Evolutionary conservation across 768 basidiomycete genomes (phyloP).

Genomic region (Amanita jacksonii): DNA sequence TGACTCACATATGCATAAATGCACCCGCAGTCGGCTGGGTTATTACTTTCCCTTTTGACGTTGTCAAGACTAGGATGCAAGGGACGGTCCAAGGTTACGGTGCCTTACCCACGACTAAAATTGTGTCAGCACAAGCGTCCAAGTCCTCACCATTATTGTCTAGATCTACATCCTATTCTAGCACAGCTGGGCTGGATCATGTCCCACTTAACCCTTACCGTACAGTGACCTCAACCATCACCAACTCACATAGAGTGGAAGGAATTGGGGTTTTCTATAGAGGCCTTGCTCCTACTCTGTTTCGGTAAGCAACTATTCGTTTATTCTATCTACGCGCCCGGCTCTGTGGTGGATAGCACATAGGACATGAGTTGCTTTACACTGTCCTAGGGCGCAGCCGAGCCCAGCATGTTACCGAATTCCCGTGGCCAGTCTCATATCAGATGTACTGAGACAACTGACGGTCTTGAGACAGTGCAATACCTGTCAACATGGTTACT

Average conservation of each 20-base stretch:
- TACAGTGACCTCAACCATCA: conserved; percentile 47
- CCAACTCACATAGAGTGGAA: conserved; percentile 51
- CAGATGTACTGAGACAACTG: no score
- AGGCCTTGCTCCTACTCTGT: conserved; percentile 72
- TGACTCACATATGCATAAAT: background rate
- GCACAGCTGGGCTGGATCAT: no score
- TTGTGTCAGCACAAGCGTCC: no score
- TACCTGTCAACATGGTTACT: conserved; percentile 81
- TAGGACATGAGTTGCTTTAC: no score
- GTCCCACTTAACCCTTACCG: conserved; percentile 47
- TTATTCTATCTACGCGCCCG: background rate
- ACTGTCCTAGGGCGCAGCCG: no score
- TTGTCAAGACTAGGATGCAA: conserved; percentile 86
- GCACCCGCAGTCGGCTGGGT: conserved; percentile 52
- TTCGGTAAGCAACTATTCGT: conserved; percentile 42
- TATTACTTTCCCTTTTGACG: conserved; percentile 80
- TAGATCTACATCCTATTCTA: no score
- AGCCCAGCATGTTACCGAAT: no score
- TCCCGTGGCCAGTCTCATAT: no score
- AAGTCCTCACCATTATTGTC: background rate
- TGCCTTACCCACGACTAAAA: no score
- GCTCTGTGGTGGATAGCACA: background rate
- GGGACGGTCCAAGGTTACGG: conserved; percentile 19
- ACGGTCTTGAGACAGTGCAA: conserved; percentile 51
- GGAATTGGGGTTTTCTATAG: conserved; percentile 65